These are phyloP conservation scores for Coemansia sp. DNA, from an alignment of 192 early-diverging fungal genomes.

Conservation along the genomic window DNA sequence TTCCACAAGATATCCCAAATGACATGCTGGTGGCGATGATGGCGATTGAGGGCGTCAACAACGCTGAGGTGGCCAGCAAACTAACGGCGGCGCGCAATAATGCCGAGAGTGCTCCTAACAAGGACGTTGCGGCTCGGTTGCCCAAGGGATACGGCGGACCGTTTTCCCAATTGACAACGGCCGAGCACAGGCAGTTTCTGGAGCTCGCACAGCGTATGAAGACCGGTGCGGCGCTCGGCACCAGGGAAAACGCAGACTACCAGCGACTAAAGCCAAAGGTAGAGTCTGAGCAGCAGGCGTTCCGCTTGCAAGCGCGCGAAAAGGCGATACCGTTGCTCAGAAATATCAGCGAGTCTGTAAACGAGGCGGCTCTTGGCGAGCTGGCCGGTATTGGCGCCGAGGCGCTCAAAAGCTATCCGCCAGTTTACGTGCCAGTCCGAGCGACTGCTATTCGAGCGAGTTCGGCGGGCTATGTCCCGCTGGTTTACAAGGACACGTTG, in stretches of 20 bases:
- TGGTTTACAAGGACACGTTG: conserved; percentile 40
- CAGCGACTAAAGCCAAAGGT: conserved; percentile 29
- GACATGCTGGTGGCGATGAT: conserved; percentile 52
- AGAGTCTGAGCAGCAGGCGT: conserved; percentile 44
- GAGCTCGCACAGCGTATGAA: conserved; percentile 21
- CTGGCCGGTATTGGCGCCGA: conserved; percentile 1
- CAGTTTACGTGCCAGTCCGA: conserved; percentile 17
- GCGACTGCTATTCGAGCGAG: conserved; percentile 42
- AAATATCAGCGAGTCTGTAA: conserved; percentile 6
- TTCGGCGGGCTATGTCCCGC: conserved; percentile 26
- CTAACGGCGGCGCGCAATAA: background rate
- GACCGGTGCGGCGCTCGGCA: conserved; percentile 5
- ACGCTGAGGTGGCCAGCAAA: conserved; percentile 4
- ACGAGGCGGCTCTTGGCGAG: background rate
- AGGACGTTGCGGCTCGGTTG: conserved; percentile 18
- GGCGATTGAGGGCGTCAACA: conserved; percentile 36
- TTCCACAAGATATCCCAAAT: conserved; percentile 20
- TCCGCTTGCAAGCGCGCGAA: conserved; percentile 31
- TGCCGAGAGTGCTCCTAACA: background rate
- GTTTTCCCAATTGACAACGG: conserved; percentile 38
- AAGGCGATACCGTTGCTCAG: conserved; percentile 19
- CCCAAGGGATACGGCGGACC: conserved; percentile 36
- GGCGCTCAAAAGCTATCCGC: conserved; percentile 27
- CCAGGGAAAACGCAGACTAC: conserved; percentile 24
- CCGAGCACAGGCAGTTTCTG: conserved; percentile 33